These are phyloP conservation scores for Austroboletus novae-zelandiae DNA, from an alignment of 1,284 basidiomycete species.

Conservation along the genomic window DNA sequence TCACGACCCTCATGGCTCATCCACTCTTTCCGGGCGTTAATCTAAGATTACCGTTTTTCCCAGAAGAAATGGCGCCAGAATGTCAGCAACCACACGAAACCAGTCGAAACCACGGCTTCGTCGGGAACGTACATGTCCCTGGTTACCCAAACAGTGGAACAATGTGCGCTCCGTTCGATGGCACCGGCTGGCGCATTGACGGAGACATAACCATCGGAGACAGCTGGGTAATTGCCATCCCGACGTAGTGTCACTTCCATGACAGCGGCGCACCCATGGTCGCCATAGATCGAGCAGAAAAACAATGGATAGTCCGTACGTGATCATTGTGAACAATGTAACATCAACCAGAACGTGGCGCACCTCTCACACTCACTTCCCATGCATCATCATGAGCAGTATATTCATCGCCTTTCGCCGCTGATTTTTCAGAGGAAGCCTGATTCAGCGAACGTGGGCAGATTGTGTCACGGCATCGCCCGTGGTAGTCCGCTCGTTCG, in stretches of 20 bases:
- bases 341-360: conserved; percentile 16
- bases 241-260: conserved; percentile 1
- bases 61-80: conserved; percentile 7
- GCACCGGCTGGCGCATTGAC: background rate
- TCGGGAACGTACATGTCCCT: conserved; percentile 12
- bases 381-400: conserved; percentile 4
- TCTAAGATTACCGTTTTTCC: conserved; percentile 20
- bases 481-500: conserved; percentile 12
- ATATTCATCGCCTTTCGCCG: conserved; percentile 1
- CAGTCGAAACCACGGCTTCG: conserved; percentile 12
- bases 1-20: background rate
- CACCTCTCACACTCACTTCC: conserved; percentile 6
- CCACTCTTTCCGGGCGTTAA: conserved; percentile 8
- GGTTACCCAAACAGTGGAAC: conserved; percentile 19
- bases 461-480: conserved; percentile 20
- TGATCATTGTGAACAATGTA: conserved; percentile 6
- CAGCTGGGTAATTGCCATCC: conserved; percentile 7
- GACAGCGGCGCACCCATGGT: conserved; percentile 13
- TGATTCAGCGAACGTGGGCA: conserved; percentile 2
- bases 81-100: conserved; percentile 12
- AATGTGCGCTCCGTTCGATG: conserved; percentile 1
- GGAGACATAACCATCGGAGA: conserved; percentile 12
- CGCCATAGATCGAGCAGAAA: conserved; percentile 18
- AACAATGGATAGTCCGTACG: background rate
- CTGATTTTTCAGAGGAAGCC: conserved; percentile 14